A percentile compares a stretch with the other conserved stretches of the same genome.
Conservation (phyloP, 352 stramenopile species). For the Pythium scleroteichum region DNA sequence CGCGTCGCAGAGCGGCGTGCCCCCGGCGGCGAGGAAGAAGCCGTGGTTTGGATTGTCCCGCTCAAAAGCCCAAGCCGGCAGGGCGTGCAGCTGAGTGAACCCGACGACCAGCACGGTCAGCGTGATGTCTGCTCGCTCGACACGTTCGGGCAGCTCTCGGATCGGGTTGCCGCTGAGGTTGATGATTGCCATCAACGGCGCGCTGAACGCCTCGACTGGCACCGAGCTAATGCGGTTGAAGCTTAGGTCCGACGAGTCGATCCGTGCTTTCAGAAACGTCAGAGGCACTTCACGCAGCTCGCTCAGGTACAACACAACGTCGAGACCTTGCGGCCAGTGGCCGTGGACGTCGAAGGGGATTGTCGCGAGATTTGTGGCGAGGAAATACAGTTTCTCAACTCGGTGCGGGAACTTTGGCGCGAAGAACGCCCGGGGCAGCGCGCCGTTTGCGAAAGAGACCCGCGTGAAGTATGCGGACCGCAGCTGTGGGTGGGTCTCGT, state of each 20-base stretch:
- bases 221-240: neutral
- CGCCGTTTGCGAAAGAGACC: neutral
- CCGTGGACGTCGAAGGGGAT: constrained; percentile 14
- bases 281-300: neutral
- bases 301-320: neutral
- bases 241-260: neutral
- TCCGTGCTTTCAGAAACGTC: neutral
- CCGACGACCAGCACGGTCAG: too few species aligned
- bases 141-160: neutral
- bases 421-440: neutral
- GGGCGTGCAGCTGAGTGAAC: too few species aligned
- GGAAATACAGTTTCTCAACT: constrained; percentile 15
- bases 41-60: too few species aligned
- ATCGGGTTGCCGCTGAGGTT: neutral
- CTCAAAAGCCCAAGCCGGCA: too few species aligned
- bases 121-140: too few species aligned
- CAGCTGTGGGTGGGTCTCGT: neutral
- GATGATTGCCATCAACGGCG: neutral
- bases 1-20: too few species aligned
- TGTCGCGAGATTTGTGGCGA: constrained; percentile 16
- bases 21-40: too few species aligned
- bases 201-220: neutral
- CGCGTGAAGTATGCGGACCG: neutral
- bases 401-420: neutral
- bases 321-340: constrained; percentile 5